Evolutionary conservation across 2,329 filamentous ascomycete genomes (phyloP).

Genomic region (Aspergillus hortae): DNA sequence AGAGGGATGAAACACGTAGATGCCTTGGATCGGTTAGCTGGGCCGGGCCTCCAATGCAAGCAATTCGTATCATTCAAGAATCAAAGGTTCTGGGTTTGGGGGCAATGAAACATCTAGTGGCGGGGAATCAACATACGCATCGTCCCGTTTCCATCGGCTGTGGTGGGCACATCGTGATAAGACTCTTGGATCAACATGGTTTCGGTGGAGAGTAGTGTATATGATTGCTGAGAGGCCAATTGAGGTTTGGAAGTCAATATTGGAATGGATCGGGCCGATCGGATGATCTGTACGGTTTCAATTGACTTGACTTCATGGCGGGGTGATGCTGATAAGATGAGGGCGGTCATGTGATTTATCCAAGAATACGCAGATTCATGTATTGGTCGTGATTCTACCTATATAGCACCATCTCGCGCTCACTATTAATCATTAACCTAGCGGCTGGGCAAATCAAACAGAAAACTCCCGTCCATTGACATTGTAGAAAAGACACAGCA

Average conservation of each 20-base stretch:
- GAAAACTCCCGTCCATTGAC: background rate
- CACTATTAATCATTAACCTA: too few species aligned
- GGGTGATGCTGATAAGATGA: slow-evolving; percentile 19
- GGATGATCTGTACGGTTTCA: background rate
- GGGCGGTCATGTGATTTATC: slow-evolving; percentile 20
- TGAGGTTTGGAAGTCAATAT: background rate
- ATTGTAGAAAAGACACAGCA: background rate
- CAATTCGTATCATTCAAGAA: background rate
- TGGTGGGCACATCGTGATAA: slow-evolving; percentile 35
- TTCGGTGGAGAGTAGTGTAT: background rate
- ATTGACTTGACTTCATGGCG: background rate
- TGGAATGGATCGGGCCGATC: background rate
- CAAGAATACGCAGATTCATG: background rate
- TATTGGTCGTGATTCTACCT: background rate
- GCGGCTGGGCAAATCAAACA: background rate
- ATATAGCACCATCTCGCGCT: background rate
- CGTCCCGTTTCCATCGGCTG: slow-evolving; percentile 33
- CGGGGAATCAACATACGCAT: slow-evolving; percentile 30
- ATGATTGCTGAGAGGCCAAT: background rate
- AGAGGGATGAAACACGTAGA: slow-evolving; percentile 83
- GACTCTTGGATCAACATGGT: slow-evolving; percentile 36
- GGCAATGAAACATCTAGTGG: too few species aligned
- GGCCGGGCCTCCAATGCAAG: background rate
- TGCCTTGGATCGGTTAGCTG: slow-evolving; percentile 52
- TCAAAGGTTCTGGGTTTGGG: background rate